Evolutionary conservation across 176 grass and related monocot species (phyloP).

Genomic region (Phragmites australis): DNA sequence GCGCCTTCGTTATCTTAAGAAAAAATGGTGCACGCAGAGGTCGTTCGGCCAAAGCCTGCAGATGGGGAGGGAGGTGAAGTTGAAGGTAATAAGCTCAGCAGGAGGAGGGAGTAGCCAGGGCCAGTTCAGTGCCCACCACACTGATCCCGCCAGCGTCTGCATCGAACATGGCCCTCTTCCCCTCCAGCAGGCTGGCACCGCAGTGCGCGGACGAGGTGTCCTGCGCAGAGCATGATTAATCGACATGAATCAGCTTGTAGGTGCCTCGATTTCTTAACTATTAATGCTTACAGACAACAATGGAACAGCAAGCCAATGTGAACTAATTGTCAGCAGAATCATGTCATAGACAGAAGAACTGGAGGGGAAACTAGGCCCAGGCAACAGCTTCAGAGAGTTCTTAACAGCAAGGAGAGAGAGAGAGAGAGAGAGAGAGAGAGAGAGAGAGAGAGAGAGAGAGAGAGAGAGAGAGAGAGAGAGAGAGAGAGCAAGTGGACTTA

Average conservation of each 20-base stretch:
- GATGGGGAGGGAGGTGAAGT: no score
- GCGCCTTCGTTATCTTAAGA: background rate
- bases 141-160: conserved; percentile 26
- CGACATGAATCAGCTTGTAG: conserved; percentile 22
- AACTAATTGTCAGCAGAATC: background rate
- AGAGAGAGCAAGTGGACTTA: background rate
- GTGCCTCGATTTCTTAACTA: background rate
- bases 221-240: conserved; percentile 4
- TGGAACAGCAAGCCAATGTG: background rate
- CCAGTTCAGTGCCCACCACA: conserved; percentile 63
- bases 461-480: background rate
- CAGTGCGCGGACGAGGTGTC: conserved; percentile 6
- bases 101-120: conserved; percentile 58
- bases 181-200: conserved; percentile 24
- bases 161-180: conserved; percentile 37
- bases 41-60: no score
- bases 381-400: background rate
- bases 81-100: no score
- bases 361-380: background rate
- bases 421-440: no score
- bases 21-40: no score
- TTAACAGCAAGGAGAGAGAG: no score
- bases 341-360: background rate
- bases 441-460: no score
- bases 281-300: background rate